Evolutionary conservation across 495 filamentous ascomycete species (phyloP).

Genomic region (Penicillium desertorum): DNA sequence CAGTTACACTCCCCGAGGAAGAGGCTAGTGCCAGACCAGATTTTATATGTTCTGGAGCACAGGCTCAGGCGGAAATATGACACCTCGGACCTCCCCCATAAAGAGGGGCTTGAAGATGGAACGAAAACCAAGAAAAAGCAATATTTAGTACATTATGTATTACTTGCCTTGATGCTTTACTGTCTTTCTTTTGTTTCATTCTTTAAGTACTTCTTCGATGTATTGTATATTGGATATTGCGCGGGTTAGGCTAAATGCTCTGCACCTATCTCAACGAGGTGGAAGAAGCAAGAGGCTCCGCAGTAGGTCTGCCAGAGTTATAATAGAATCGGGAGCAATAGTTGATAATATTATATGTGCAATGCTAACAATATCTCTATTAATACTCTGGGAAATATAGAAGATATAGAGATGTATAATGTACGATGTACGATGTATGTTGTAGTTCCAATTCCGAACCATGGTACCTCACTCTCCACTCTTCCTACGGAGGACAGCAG

Average conservation of each 20-base stretch:
- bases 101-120: constrained; percentile 9
- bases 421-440: neutral
- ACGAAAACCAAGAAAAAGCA: constrained; percentile 12
- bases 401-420: neutral
- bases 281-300: constrained; percentile 5
- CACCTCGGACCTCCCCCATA: constrained; percentile 21
- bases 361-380: neutral
- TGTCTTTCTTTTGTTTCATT: neutral
- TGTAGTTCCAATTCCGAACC: constrained; percentile 22
- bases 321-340: neutral
- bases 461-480: constrained; percentile 28
- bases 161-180: neutral
- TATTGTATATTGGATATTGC: neutral
- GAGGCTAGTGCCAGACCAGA: constrained; percentile 11
- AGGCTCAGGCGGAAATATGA: constrained; percentile 25
- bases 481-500: constrained; percentile 3
- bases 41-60: constrained; percentile 16
- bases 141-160: neutral
- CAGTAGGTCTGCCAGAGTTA: neutral
- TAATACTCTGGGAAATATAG: neutral
- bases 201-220: neutral
- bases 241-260: neutral
- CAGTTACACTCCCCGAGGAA: constrained; percentile 23
- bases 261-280: constrained; percentile 7
- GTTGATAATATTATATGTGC: neutral